Base-by-base conservation (phyloP, 108 stramenopile species). In the Cylindrotheca fusiformis region DNA sequence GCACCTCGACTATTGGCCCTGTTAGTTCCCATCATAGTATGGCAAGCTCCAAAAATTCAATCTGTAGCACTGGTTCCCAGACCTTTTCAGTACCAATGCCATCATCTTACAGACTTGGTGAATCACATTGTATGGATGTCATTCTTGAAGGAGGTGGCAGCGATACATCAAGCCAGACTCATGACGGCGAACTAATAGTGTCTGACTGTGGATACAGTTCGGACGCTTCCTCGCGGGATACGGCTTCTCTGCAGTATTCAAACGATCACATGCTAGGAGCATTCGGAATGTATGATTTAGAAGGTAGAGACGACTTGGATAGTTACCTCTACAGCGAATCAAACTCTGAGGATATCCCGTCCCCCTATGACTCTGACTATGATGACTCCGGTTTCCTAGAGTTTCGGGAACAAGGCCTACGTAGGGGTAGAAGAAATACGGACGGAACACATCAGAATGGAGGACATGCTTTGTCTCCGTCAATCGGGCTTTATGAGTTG, bases 121-220 rank as follows among this genome's bases (percentile, higher is more conserved):
- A 61, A 8, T 3, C 60, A 0, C 33, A 62, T 19, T 20, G 20
- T 1, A 74, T 74, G 72, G 47, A 58, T 54, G 65, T 55, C 24
- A 74, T 74, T 30, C 60, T 60, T 12, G 72, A 74, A 67, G 66
- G 17, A 29, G 66, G 67, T 25, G 21, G 23, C n/a, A 71, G 70
- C 58, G 55, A 63, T 30, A 32, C 60, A 24, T 52, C 47, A 19
- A 56, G 62, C 10, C 21, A 56, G 12, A 32, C 32, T 27, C 29
- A 50, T 12, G 48, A 19, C 25, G 52, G 47, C n/a, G 46, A 45
- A 24, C 52, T 70, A 12, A 72, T 72, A 21, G 50, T 72, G 36
- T 72, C 71, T 10, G 71, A 72, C 2, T 55, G 71, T 31, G 63
- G 71, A 20, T 72, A 59, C 1, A 72, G 61, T 32, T 63, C 55